These are phyloP conservation scores for Auriscalpium vulgare DNA, from an alignment of 768 basidiomycete genomes.

Conservation along the genomic window DNA sequence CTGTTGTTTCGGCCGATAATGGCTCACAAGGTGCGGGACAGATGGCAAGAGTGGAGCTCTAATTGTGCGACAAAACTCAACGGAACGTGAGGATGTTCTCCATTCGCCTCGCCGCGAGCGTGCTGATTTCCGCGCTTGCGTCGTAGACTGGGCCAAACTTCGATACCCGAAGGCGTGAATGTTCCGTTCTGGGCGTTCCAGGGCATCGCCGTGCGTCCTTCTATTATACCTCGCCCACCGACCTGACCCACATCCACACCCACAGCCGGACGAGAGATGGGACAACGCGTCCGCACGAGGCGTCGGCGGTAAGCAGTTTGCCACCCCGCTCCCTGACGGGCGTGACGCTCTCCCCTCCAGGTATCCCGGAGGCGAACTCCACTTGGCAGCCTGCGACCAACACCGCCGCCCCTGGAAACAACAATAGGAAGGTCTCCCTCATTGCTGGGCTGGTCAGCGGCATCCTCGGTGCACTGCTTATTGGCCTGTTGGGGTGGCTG, in stretches of 20 bases:
- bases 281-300: constrained; percentile 3
- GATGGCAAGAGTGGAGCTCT: not conserved
- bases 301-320: not conserved
- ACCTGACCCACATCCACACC: not conserved
- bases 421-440: not conserved
- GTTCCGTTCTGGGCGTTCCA: constrained; percentile 7
- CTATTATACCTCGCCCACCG: not conserved
- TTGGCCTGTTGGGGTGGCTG: not conserved
- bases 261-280: constrained; percentile 1
- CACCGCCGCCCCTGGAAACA: not conserved
- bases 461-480: not conserved
- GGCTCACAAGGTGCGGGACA: not conserved
- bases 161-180: not conserved
- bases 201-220: not conserved
- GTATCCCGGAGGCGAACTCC: not conserved
- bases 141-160: too few species aligned
- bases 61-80: not conserved
- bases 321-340: not conserved
- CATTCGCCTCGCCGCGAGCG: not conserved
- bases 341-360: not conserved
- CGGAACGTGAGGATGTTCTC: not conserved
- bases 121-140: not conserved
- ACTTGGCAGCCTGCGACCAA: too few species aligned
- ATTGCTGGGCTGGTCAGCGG: not conserved
- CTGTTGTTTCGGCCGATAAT: not conserved